phyloP scores from a whole-genome alignment of 345 rosid species.

The Trapa incisa region DNA sequence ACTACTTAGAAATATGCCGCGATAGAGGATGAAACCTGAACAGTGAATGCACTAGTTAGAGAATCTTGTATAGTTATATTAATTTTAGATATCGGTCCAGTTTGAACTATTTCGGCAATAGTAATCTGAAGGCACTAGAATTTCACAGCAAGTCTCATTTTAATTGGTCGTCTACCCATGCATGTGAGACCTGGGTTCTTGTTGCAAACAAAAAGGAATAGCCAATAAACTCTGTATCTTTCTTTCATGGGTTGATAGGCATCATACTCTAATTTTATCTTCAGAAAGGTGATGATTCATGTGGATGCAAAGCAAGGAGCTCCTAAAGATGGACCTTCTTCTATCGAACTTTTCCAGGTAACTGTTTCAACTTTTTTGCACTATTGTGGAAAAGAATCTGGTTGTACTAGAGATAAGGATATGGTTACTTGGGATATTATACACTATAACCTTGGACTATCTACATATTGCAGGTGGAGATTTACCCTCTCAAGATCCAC shows the following conservation, averaged over 20 bases:
- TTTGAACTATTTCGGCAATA: background rate
- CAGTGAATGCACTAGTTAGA: background rate
- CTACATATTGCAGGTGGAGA: slow-evolving; percentile 58
- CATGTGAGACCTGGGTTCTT: background rate
- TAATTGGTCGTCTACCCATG: background rate
- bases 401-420: background rate
- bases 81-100: background rate
- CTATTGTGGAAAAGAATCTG: background rate
- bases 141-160: background rate
- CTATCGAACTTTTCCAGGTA: slow-evolving; percentile 89
- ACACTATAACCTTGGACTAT: background rate
- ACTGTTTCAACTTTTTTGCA: slow-evolving; percentile 4
- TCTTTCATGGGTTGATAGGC: background rate
- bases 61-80: background rate
- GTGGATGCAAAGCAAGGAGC: slow-evolving; percentile 94
- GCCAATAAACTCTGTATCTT: background rate
- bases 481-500: slow-evolving; percentile 89
- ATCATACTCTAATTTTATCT: slow-evolving; percentile 10
- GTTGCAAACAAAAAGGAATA: background rate
- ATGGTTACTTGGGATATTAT: background rate
- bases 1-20: background rate
- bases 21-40: background rate
- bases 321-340: slow-evolving; percentile 80
- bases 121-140: background rate
- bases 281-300: slow-evolving; percentile 81